phyloP scores from a whole-genome alignment of 768 basidiomycete species.

The Trametes elegans region DNA sequence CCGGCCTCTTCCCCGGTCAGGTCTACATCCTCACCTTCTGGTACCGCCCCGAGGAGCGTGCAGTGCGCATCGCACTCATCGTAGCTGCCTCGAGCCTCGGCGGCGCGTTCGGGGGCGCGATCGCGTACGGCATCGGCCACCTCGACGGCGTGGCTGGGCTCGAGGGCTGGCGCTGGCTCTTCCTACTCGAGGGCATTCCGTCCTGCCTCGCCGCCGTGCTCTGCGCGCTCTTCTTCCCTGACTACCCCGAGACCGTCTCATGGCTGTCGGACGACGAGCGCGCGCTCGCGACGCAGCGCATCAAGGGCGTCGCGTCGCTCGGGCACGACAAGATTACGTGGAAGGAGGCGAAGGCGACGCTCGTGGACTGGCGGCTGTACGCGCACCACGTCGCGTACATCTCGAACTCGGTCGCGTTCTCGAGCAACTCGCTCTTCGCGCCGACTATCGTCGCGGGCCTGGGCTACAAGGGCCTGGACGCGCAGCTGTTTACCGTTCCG shows the following conservation, averaged over 20 bases:
- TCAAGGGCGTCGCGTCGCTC: slow-evolving; percentile 38
- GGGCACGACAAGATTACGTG: slow-evolving; percentile 36
- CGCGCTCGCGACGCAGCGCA: slow-evolving; percentile 37
- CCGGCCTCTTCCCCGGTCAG: slow-evolving; percentile 43
- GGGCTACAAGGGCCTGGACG: slow-evolving; percentile 50
- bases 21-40: slow-evolving; percentile 44
- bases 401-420: slow-evolving; percentile 43
- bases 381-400: slow-evolving; percentile 42
- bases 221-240: slow-evolving; percentile 38
- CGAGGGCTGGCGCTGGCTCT: slow-evolving; percentile 34
- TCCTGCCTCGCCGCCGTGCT: slow-evolving; percentile 39
- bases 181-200: slow-evolving; percentile 47
- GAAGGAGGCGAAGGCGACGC: slow-evolving; percentile 36
- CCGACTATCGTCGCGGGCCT: slow-evolving; percentile 69
- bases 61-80: slow-evolving; percentile 30
- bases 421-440: slow-evolving; percentile 51
- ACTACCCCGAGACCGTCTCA: slow-evolving; percentile 46
- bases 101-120: slow-evolving; percentile 33
- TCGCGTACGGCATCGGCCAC: slow-evolving; percentile 32
- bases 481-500: slow-evolving; percentile 63
- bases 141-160: slow-evolving; percentile 28
- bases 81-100: slow-evolving; percentile 32
- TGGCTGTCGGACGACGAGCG: slow-evolving; percentile 47
- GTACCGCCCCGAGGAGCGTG: slow-evolving; percentile 37
- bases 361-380: slow-evolving; percentile 38